Evolutionary conservation across 2,329 filamentous ascomycete species (phyloP).

Genomic region (Penicillium rolfsii): DNA sequence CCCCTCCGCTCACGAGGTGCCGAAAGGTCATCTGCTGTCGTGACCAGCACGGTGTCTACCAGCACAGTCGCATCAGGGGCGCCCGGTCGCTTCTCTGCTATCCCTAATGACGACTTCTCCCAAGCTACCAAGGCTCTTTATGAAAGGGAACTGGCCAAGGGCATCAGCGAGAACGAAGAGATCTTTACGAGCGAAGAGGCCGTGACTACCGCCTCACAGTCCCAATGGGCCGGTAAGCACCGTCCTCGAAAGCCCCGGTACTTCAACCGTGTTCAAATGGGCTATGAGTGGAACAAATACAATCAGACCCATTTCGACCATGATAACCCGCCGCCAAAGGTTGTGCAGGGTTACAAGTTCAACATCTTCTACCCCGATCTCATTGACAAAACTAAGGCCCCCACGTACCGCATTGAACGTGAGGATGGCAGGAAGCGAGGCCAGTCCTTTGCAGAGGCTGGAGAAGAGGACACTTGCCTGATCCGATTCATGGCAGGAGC

Average conservation of each 20-base stretch:
- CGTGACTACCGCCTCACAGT: conserved; percentile 65
- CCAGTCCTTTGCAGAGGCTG: conserved; percentile 89
- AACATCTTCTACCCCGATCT: conserved; percentile 99
- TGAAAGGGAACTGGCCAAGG: conserved; percentile 88
- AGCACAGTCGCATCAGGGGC: conserved; percentile 56
- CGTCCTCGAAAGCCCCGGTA: conserved; percentile 90
- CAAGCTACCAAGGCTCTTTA: conserved; percentile 86
- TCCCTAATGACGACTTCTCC: conserved; percentile 77
- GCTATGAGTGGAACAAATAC: conserved; percentile 99
- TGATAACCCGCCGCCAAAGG: conserved; percentile 95
- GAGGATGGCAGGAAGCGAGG: conserved; percentile 87
- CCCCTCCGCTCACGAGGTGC: conserved; percentile 56
- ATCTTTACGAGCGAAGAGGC: conserved; percentile 90
- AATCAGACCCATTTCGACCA: conserved; percentile 99
- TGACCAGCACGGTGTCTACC: conserved; percentile 39
- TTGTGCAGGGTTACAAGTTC: conserved; percentile 99
- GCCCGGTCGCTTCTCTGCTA: conserved; percentile 69
- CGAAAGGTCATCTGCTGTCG: conserved; percentile 39
- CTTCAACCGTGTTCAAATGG: conserved; percentile 98
- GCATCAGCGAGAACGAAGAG: conserved; percentile 91
- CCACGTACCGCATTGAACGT: conserved; percentile 93
- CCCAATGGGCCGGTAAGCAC: conserved; percentile 82
- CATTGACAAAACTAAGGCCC: conserved; percentile 90
- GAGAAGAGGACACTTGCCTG: conserved; percentile 94
- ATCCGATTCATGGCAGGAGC: conserved; percentile 95